Evolutionary conservation across 1,284 basidiomycete genomes (phyloP), one percentile per base, ranked within the genome.

Genomic region (Cystobasidiaceae sp.): DNA sequence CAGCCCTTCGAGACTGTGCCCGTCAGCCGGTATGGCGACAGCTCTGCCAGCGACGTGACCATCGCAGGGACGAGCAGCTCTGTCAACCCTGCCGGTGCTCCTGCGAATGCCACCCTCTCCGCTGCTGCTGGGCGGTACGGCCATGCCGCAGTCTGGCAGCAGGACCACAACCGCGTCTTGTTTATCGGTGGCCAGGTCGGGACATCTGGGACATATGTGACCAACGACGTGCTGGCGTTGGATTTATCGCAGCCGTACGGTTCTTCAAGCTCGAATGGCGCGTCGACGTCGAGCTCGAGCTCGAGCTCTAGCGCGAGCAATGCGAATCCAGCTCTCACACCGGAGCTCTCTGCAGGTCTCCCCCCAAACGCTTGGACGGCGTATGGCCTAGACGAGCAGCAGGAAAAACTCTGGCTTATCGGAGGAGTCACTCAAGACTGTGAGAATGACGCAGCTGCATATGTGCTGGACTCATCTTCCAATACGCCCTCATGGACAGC

Each of bases 121-220:
- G 21, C 23, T 15, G 17, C 30, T 30, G 25, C 46, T 6, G 67
- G 68, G 2, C 68, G 75, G 17, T 76, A 74, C 70, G 75, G 75
- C 7, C 73, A 75, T 37, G 41, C 68, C 1, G 69, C 75, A n/a
- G 55, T 71, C 27, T 75, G 70, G 65, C 66, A 76, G 44, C 59
- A 65, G 0, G 27, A 67, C 6, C 15, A 44, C 0, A 64, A 73
- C 45, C 23, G 49, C 9, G 43, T 76, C 25, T 61, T 75, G 23
- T 58, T 75, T 25, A 67, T 76, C 8, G 74, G 74, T 15, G 75
- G 74, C 1, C 75, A 76, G 43, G 69, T 75, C 43, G 68, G 63
- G 30, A 25, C 54, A 19, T 62, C 66, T 0, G 48, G 59, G 7
- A 54, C 64, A 13, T 67, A 44, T n/a, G 66, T 73, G 19, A 74